phyloP scores from a whole-genome alignment of 2,329 filamentous ascomycete species.

The Metarhizium album region DNA sequence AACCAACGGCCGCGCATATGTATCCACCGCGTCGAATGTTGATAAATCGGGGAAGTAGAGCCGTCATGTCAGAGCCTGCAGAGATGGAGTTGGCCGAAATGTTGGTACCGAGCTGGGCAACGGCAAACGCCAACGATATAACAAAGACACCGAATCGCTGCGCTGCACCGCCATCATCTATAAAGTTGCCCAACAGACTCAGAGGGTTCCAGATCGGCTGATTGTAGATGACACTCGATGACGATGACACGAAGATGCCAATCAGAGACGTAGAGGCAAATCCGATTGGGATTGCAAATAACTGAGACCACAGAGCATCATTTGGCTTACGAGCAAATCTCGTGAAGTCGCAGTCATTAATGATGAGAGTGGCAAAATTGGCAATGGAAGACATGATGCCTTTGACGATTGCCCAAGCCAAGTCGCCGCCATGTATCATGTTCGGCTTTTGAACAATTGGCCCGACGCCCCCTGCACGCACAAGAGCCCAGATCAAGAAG shows the following conservation, averaged over 20 bases:
- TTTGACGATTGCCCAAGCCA: slow-evolving; percentile 74
- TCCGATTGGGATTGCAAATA: slow-evolving; percentile 60
- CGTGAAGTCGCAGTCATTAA: slow-evolving; percentile 74
- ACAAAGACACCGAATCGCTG: slow-evolving; percentile 69
- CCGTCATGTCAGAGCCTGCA: slow-evolving; percentile 73
- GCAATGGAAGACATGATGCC: slow-evolving; percentile 84
- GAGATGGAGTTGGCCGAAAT: slow-evolving; percentile 81
- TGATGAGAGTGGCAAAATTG: slow-evolving; percentile 82
- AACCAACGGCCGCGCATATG: slow-evolving; percentile 66
- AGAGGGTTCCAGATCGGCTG: slow-evolving; percentile 66
- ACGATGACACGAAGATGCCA: slow-evolving; percentile 67
- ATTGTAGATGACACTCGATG: slow-evolving; percentile 56
- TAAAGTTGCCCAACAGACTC: slow-evolving; percentile 52
- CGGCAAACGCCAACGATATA: slow-evolving; percentile 57
- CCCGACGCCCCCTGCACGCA: slow-evolving; percentile 71
- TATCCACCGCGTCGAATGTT: slow-evolving; percentile 83
- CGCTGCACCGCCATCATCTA: slow-evolving; percentile 55
- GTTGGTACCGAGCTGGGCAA: slow-evolving; percentile 78
- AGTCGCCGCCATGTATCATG: slow-evolving; percentile 50
- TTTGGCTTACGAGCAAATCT: slow-evolving; percentile 69
- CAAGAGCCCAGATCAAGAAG: slow-evolving; percentile 80
- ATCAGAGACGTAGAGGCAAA: slow-evolving; percentile 79
- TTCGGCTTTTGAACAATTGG: slow-evolving; percentile 66
- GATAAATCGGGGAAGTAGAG: slow-evolving; percentile 66
- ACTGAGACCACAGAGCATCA: slow-evolving; percentile 72